Percentiles rank a stretch among this genome's conserved stretches.
Conservation (phyloP, 768 basidiomycete species). For the Tylopilus balloui region DNA sequence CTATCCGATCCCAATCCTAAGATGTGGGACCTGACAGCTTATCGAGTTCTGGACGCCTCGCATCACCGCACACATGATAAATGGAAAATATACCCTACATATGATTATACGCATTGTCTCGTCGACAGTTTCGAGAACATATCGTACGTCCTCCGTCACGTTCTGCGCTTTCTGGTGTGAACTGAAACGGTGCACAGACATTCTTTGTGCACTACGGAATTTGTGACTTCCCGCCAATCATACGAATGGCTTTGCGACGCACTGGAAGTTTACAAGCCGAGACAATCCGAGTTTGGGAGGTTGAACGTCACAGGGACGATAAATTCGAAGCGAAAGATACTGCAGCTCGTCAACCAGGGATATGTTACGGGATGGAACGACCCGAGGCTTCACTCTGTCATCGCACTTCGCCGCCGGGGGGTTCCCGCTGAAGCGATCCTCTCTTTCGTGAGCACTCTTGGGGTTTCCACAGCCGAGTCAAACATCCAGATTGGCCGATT, state of each 20-base stretch:
- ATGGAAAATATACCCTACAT: constrained; percentile 98
- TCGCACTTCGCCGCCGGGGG: constrained; percentile 90
- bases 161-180: neutral
- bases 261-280: constrained; percentile 94
- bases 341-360: constrained; percentile 77
- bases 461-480: constrained; percentile 80
- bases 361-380: constrained; percentile 96
- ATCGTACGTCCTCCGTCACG: constrained; percentile 58
- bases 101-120: constrained; percentile 98
- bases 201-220: constrained; percentile 94
- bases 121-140: constrained; percentile 99
- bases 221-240: constrained; percentile 91
- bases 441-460: constrained; percentile 90
- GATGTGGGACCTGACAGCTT: constrained; percentile 99
- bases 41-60: constrained; percentile 83
- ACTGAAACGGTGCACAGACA: constrained; percentile 50
- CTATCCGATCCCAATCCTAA: constrained; percentile 89
- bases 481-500: constrained; percentile 88
- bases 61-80: constrained; percentile 92
- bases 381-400: constrained; percentile 93
- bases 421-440: constrained; percentile 95
- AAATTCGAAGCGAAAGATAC: constrained; percentile 95
- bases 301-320: constrained; percentile 91
- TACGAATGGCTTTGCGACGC: constrained; percentile 99
- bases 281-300: constrained; percentile 94